These are phyloP conservation scores for Fusarium sp. DNA, from an alignment of 2,329 filamentous ascomycete species.

Conservation along the genomic window DNA sequence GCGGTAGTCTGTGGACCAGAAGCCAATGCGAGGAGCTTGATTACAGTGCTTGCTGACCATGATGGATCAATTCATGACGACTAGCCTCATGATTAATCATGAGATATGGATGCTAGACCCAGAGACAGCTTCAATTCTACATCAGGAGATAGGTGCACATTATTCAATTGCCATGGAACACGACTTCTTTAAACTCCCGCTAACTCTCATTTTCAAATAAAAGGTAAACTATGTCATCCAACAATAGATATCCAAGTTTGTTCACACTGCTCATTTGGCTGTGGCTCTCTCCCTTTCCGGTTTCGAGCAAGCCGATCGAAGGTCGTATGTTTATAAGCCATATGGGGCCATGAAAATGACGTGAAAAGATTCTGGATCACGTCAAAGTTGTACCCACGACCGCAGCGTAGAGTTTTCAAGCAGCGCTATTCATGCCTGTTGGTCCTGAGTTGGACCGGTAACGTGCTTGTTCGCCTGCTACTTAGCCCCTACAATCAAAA, in stretches of 20 bases:
- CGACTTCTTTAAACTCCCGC: constrained; percentile 35
- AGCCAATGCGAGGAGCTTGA: constrained; percentile 28
- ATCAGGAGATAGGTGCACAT: background rate
- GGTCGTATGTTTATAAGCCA: constrained; percentile 22
- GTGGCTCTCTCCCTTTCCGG: background rate
- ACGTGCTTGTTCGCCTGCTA: constrained; percentile 21
- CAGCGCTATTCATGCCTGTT: constrained; percentile 4
- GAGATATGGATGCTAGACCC: background rate
- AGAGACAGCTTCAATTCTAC: background rate
- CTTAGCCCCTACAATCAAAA: constrained; percentile 23
- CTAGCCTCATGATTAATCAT: background rate
- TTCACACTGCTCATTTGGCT: background rate
- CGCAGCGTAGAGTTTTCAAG: constrained; percentile 8
- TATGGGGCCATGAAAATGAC: constrained; percentile 29
- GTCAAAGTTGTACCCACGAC: constrained; percentile 24
- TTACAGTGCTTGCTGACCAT: constrained; percentile 27
- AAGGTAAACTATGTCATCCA: constrained; percentile 5
- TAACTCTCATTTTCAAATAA: constrained; percentile 15
- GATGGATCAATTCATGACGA: background rate
- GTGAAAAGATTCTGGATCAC: constrained; percentile 28
- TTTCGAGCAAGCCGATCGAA: constrained; percentile 4
- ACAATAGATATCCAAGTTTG: constrained; percentile 6
- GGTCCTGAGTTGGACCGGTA: constrained; percentile 26
- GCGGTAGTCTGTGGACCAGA: background rate
- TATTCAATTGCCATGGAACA: constrained; percentile 6